These are phyloP conservation scores for Candida ascalaphidarum DNA, from an alignment of 805 yeast species.

Conservation along the genomic window DNA sequence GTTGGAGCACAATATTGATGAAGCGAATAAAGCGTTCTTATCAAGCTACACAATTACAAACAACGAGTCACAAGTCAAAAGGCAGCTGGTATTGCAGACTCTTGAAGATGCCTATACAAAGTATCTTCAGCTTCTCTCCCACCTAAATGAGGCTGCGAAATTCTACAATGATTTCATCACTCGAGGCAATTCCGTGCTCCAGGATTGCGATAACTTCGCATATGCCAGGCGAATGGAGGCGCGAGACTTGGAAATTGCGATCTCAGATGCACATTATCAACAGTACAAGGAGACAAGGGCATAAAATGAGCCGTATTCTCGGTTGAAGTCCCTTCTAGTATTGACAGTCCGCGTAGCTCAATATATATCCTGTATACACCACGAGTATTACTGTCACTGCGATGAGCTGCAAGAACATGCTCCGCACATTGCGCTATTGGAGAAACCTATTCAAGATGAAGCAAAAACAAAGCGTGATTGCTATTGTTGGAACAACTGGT, in stretches of 20 bases:
- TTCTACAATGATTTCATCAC: constrained; percentile 60
- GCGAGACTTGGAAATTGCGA: constrained; percentile 35
- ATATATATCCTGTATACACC: too few species aligned
- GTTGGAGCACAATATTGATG: constrained; percentile 10
- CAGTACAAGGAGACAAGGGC: too few species aligned
- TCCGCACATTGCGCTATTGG: constrained; percentile 2
- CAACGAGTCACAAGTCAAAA: constrained; percentile 16
- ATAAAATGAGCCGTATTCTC: too few species aligned
- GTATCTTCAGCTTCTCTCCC: constrained; percentile 47
- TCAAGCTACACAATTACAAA: too few species aligned
- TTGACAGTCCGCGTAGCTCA: too few species aligned
- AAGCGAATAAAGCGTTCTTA: constrained; percentile 6
- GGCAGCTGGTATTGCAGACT: constrained; percentile 43
- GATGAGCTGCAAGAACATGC: too few species aligned
- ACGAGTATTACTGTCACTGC: too few species aligned
- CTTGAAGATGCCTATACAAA: constrained; percentile 43
- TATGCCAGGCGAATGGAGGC: constrained; percentile 44
- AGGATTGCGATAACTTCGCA: constrained; percentile 46
- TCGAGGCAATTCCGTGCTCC: constrained; percentile 35
- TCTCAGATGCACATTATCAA: too few species aligned
- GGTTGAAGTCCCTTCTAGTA: too few species aligned
- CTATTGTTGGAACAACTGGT: constrained; percentile 90
- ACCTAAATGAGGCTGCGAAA: constrained; percentile 57
- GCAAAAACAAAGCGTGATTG: constrained; percentile 37
- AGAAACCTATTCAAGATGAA: constrained; percentile 20